A percentile compares a stretch with the other conserved stretches of the same genome.
These are phyloP conservation scores for Penicillium tannophilum DNA, from an alignment of 495 filamentous ascomycete genomes.

Conservation along the genomic window DNA sequence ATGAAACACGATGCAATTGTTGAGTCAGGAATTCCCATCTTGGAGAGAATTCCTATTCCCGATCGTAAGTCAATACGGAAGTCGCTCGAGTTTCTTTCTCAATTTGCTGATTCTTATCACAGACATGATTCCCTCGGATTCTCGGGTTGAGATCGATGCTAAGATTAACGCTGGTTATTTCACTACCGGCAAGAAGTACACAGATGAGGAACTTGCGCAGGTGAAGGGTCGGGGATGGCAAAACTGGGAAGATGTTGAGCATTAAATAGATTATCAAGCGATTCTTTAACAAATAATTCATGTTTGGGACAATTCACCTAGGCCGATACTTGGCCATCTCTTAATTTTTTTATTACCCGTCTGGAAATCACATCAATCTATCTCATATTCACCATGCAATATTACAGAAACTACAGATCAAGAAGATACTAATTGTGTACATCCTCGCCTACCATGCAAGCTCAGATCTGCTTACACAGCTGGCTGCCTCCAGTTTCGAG, in stretches of 20 bases:
- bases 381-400: neutral
- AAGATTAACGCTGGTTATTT: conserved; percentile 97
- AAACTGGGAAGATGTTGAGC: conserved; percentile 60
- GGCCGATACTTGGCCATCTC: too few relatives aligned
- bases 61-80: conserved; percentile 43
- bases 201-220: conserved; percentile 77
- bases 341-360: neutral
- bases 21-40: conserved; percentile 89
- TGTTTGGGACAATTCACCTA: neutral
- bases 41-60: conserved; percentile 90
- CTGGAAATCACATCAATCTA: neutral
- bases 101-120: neutral
- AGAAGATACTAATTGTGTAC: neutral
- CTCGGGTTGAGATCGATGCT: conserved; percentile 97
- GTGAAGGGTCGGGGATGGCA: conserved; percentile 94
- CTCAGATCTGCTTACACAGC: conserved; percentile 23
- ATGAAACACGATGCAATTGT: conserved; percentile 99
- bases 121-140: conserved; percentile 91
- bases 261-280: neutral
- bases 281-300: neutral
- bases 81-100: neutral
- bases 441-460: conserved; percentile 24
- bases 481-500: conserved; percentile 28
- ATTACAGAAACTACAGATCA: neutral
- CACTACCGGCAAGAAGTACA: conserved; percentile 88